A percentile compares a stretch with the other conserved stretches of the same genome.
phyloP scores from a whole-genome alignment of 495 filamentous ascomycete species.

The Trichoderma parareesei region DNA sequence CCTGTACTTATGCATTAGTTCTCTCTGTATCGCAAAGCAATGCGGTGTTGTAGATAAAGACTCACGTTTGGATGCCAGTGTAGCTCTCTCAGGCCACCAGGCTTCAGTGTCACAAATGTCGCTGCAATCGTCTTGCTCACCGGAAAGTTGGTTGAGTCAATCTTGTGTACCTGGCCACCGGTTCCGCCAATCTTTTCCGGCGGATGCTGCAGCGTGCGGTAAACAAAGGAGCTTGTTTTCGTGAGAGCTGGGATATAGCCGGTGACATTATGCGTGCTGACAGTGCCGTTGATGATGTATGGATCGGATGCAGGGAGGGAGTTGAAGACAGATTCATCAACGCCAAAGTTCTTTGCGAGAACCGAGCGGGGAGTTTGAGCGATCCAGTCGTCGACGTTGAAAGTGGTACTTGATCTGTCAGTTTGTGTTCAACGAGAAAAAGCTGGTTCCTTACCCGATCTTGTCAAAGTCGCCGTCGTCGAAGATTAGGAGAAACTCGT shows the following conservation, averaged over 20 bases:
- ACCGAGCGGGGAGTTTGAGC: constrained; percentile 52
- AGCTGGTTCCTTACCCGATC: constrained; percentile 19
- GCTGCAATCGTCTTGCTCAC: constrained; percentile 53
- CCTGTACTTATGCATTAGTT: constrained; percentile 24
- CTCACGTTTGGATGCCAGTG: constrained; percentile 63
- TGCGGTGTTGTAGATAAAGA: background rate
- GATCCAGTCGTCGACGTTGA: constrained; percentile 59
- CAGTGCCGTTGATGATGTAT: constrained; percentile 51
- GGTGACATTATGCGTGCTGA: constrained; percentile 40
- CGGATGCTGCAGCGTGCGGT: constrained; percentile 42
- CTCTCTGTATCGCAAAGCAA: background rate
- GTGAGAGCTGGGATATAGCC: constrained; percentile 38
- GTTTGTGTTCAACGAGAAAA: background rate
- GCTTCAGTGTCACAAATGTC: constrained; percentile 51
- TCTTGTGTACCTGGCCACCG: constrained; percentile 49
- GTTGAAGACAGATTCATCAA: constrained; percentile 47
- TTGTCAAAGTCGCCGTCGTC: constrained; percentile 51
- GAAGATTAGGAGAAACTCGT: constrained; percentile 59
- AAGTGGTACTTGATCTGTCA: constrained; percentile 40
- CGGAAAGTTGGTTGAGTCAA: constrained; percentile 56
- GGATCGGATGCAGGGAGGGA: constrained; percentile 40
- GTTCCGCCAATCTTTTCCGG: constrained; percentile 48
- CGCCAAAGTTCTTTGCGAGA: constrained; percentile 58
- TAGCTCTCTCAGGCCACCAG: constrained; percentile 51
- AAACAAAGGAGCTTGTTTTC: constrained; percentile 51